Conservation (phyloP, 345 rosid genomes). For the Sonneratia alba region DNA sequence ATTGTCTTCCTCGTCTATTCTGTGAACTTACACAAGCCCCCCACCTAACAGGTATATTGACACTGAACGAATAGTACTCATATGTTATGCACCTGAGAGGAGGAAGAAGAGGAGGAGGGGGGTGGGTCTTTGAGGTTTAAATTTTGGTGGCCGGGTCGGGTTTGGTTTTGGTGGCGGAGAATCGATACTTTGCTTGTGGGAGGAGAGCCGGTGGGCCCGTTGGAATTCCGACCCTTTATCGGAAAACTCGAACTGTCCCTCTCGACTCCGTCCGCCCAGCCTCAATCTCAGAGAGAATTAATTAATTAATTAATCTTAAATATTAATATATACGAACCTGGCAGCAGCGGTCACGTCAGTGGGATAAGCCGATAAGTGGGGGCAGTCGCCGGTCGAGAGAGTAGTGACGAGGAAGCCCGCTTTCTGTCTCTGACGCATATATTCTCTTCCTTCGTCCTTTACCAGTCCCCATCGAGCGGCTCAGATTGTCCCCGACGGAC, state of each 20-base stretch:
- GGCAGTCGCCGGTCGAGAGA: not conserved
- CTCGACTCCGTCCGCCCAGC: too few species aligned
- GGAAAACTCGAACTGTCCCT: slow-evolving; percentile 28
- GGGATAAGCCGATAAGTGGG: not conserved
- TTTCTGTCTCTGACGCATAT: slow-evolving; percentile 23
- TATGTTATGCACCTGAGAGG: too few species aligned
- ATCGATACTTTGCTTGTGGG: slow-evolving; percentile 83
- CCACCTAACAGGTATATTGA: not conserved
- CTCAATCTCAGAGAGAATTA: too few species aligned
- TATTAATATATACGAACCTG: too few species aligned
- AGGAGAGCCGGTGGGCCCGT: slow-evolving; percentile 27
- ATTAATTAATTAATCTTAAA: too few species aligned
- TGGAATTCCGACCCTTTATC: slow-evolving; percentile 28
- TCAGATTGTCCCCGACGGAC: not conserved
- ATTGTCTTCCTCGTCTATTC: too few species aligned
- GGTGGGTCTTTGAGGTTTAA: not conserved
- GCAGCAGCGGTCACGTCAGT: slow-evolving; percentile 31
- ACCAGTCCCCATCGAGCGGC: not conserved
- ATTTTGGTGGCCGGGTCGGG: not conserved
- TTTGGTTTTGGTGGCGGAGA: slow-evolving; percentile 15
- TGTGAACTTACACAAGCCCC: too few species aligned
- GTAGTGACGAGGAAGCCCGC: slow-evolving; percentile 45
- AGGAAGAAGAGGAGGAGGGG: too few species aligned
- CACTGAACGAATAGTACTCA: too few species aligned
- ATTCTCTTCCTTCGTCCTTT: too few species aligned